Conservation (phyloP, 2,329 filamentous ascomycete species). For the Aureobasidium namibiae region DNA sequence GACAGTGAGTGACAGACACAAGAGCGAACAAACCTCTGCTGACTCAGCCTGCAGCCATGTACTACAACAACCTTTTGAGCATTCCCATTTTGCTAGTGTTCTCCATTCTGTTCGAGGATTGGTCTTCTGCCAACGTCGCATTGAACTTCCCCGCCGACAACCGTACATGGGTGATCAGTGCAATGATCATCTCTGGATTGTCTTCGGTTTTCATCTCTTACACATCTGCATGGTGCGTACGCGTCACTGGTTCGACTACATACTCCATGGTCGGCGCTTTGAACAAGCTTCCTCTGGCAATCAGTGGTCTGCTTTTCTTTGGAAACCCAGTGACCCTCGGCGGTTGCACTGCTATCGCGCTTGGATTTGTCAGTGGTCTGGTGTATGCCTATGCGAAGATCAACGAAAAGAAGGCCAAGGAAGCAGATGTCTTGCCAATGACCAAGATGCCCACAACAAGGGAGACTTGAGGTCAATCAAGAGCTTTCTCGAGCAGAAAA, state of each 20-base stretch:
- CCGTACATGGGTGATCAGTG: constrained; percentile 70
- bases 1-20: constrained; percentile 64
- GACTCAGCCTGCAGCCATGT: constrained; percentile 21
- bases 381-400: constrained; percentile 86
- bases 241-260: constrained; percentile 91
- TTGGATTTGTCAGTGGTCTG: constrained; percentile 87
- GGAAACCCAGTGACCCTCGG: constrained; percentile 85
- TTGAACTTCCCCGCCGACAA: constrained; percentile 81
- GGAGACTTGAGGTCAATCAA: background rate
- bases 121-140: constrained; percentile 74
- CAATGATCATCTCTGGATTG: constrained; percentile 90
- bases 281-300: constrained; percentile 93
- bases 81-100: constrained; percentile 81
- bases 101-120: constrained; percentile 81
- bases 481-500: background rate
- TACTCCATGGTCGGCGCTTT: constrained; percentile 99
- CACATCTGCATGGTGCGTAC: constrained; percentile 97
- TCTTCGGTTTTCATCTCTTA: constrained; percentile 97
- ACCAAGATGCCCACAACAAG: background rate
- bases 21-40: background rate
- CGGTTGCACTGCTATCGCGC: constrained; percentile 79
- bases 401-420: constrained; percentile 30
- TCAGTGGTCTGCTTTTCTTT: constrained; percentile 92
- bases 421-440: background rate
- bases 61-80: constrained; percentile 93